phyloP scores from a whole-genome alignment of 2,329 filamentous ascomycete genomes.

The Verticillium alfalfae region DNA sequence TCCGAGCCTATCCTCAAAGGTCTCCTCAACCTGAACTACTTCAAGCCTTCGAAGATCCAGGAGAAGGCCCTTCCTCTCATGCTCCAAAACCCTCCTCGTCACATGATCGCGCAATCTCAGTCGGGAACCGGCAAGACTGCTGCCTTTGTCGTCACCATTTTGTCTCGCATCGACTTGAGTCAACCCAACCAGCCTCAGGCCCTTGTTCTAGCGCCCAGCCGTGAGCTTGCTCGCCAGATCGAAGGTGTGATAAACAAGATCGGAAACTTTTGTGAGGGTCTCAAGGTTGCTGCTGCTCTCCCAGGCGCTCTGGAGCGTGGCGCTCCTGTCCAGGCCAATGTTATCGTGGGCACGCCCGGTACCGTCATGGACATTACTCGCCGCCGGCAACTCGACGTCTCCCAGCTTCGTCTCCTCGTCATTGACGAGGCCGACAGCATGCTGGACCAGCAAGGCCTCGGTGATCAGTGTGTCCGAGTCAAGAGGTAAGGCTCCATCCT shows the following conservation, averaged over 20 bases:
- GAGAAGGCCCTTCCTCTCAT: constrained; percentile 89
- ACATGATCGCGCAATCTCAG: constrained; percentile 98
- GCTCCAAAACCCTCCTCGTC: constrained; percentile 76
- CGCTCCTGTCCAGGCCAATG: constrained; percentile 64
- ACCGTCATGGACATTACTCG: constrained; percentile 86
- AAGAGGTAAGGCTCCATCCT: constrained; percentile 57
- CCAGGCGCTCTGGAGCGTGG: constrained; percentile 69
- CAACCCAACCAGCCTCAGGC: constrained; percentile 72
- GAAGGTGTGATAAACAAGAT: constrained; percentile 78
- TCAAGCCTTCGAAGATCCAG: constrained; percentile 96
- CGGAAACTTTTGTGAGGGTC: constrained; percentile 73
- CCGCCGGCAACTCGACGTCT: constrained; percentile 66
- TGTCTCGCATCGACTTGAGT: constrained; percentile 76
- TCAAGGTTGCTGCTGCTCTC: constrained; percentile 76
- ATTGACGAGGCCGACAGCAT: constrained; percentile 98
- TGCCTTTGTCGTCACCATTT: constrained; percentile 87
- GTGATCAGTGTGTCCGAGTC: constrained; percentile 89
- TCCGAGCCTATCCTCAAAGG: constrained; percentile 64
- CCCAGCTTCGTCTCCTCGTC: constrained; percentile 73
- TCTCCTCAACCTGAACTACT: constrained; percentile 76
- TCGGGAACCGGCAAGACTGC: constrained; percentile 98
- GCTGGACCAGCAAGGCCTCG: constrained; percentile 91
- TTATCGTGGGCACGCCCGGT: constrained; percentile 90
- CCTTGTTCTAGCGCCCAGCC: constrained; percentile 82
- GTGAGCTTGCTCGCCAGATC: constrained; percentile 93